Conservation (phyloP, 257 asterid genomes). For the Fraxinus pennsylvanica region DNA sequence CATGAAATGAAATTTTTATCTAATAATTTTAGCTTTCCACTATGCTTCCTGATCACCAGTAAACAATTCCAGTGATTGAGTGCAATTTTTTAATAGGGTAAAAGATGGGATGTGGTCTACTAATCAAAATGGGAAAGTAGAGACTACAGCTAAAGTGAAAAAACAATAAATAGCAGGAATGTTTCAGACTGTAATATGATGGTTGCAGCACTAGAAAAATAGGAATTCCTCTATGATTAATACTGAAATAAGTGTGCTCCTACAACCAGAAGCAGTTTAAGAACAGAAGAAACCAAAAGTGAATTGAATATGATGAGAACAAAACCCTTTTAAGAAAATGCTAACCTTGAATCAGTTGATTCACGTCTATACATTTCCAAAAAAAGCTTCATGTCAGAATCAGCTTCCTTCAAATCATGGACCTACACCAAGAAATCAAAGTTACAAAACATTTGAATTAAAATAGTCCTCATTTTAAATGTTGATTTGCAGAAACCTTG, state of each 20-base stretch:
- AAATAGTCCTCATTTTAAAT: slow-evolving; percentile 8
- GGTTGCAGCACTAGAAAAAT: background rate
- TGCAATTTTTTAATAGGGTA: background rate
- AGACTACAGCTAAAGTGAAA: background rate
- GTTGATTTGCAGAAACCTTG: background rate
- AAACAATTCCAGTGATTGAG: background rate
- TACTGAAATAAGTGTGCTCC: background rate
- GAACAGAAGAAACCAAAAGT: background rate
- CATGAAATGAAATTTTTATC: background rate
- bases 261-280: background rate
- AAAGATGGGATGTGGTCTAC: background rate
- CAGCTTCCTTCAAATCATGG: slow-evolving; percentile 63
- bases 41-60: background rate
- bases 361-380: slow-evolving; percentile 69
- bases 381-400: slow-evolving; percentile 66
- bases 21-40: background rate
- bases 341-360: slow-evolving; percentile 75
- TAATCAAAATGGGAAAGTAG: background rate
- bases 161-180: background rate
- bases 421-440: slow-evolving; percentile 56
- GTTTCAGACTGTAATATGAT: background rate
- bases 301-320: slow-evolving; percentile 4
- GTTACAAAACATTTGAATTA: slow-evolving; percentile 17
- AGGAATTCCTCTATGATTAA: background rate
- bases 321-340: slow-evolving; percentile 11